phyloP scores from a whole-genome alignment of 371 early-diverging fungal genomes.

The Catenaria anguillulae region DNA sequence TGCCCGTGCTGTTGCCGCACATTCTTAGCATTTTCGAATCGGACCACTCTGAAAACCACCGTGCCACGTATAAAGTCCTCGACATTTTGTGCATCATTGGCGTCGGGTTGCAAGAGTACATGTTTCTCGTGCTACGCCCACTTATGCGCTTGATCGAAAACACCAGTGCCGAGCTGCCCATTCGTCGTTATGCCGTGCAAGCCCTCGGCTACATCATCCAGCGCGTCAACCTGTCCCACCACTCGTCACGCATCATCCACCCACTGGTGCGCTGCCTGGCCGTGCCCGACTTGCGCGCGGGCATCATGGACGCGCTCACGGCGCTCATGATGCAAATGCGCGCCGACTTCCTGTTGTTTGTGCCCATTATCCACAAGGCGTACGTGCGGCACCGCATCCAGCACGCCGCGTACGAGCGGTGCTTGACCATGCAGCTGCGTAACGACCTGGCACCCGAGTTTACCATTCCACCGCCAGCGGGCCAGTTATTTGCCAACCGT shows the following conservation, averaged over 20 bases:
- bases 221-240: constrained; percentile 72
- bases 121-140: constrained; percentile 81
- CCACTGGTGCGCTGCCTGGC: constrained; percentile 68
- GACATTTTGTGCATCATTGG: constrained; percentile 76
- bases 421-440: constrained; percentile 56
- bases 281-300: constrained; percentile 42
- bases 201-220: constrained; percentile 65
- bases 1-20: constrained; percentile 54
- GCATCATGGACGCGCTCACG: constrained; percentile 69
- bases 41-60: constrained; percentile 54
- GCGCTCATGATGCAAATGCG: constrained; percentile 72
- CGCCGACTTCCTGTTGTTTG: constrained; percentile 74
- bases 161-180: constrained; percentile 38
- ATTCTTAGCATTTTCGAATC: constrained; percentile 62
- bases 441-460: constrained; percentile 53
- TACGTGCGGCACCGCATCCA: constrained; percentile 40
- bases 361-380: constrained; percentile 73
- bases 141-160: constrained; percentile 69
- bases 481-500: background rate
- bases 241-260: constrained; percentile 80
- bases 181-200: constrained; percentile 59
- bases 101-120: constrained; percentile 78
- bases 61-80: constrained; percentile 59
- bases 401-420: constrained; percentile 48
- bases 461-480: background rate